Evolutionary conservation across 2,329 filamentous ascomycete genomes (phyloP).

Genomic region (Tolypocladium paradoxum): DNA sequence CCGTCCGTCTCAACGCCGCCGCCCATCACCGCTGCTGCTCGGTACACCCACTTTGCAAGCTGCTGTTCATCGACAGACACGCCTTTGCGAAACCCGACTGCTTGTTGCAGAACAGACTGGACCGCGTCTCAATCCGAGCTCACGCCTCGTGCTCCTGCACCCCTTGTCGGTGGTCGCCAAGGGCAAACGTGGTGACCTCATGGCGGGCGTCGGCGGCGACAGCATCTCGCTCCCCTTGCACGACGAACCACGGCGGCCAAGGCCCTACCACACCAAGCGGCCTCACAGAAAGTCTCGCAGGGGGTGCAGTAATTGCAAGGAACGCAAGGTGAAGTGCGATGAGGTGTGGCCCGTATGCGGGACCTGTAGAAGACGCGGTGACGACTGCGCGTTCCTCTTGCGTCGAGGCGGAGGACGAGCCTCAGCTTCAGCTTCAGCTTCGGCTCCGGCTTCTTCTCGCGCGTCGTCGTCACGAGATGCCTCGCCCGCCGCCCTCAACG

Average conservation of each 20-base stretch:
- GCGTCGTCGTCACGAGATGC: constrained; percentile 1
- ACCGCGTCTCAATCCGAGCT: background rate
- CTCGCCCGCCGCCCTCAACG: background rate
- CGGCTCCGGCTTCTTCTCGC: constrained; percentile 1
- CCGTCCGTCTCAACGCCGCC: background rate
- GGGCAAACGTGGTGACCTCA: background rate
- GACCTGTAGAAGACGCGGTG: constrained; percentile 35
- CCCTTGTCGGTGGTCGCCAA: background rate
- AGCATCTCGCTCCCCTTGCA: background rate
- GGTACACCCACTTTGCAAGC: too few species aligned
- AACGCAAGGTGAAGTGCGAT: constrained; percentile 44
- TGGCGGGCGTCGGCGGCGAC: background rate
- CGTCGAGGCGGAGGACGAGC: background rate
- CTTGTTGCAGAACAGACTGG: background rate
- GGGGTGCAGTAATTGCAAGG: constrained; percentile 45
- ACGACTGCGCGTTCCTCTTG: constrained; percentile 33
- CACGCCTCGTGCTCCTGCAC: background rate
- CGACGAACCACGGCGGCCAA: constrained; percentile 1
- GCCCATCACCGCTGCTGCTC: too few species aligned
- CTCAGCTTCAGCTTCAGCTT: background rate
- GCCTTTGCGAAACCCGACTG: background rate
- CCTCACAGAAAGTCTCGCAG: constrained; percentile 44
- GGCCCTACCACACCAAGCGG: constrained; percentile 31
- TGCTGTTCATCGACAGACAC: background rate
- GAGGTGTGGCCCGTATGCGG: constrained; percentile 39